Evolutionary conservation across 23 red algal species (phyloP).

Genomic region (Gracilaria domingensis): DNA sequence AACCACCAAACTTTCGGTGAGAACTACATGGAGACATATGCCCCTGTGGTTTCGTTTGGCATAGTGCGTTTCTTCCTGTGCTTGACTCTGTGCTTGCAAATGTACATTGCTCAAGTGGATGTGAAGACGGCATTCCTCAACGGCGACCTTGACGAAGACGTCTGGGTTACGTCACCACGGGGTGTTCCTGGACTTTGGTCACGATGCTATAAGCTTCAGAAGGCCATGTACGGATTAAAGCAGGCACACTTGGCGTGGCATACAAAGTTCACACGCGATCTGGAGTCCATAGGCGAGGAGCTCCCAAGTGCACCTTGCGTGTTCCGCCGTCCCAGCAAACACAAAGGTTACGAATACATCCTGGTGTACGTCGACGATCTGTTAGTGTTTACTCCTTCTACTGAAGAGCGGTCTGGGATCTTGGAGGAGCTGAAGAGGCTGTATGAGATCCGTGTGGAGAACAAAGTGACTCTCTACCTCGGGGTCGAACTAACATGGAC

Average conservation of each 20-base stretch:
- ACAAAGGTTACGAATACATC: neutral
- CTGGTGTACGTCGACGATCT: constrained; percentile 47
- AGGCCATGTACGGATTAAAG: constrained; percentile 24
- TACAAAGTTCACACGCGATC: neutral
- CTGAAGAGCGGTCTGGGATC: too few relatives aligned
- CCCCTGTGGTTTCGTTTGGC: constrained; percentile 14
- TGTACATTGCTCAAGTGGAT: too few relatives aligned
- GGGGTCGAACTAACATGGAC: neutral
- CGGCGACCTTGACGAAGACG: too few relatives aligned
- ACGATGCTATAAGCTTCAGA: constrained; percentile 23
- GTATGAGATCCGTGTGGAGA: constrained; percentile 15
- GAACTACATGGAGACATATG: too few relatives aligned
- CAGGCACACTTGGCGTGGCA: constrained; percentile 34
- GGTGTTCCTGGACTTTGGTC: constrained; percentile 33
- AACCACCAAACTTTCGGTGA: constrained; percentile 15
- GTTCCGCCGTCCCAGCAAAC: too few relatives aligned
- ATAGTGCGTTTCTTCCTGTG: constrained; percentile 25
- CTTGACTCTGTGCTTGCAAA: constrained; percentile 1
- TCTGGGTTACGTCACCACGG: constrained; percentile 23
- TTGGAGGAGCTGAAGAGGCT: constrained; percentile 20
- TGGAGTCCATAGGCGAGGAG: neutral
- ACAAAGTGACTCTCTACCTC: constrained; percentile 12
- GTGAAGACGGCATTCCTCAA: too few relatives aligned
- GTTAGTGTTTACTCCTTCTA: neutral
- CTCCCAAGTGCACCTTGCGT: neutral